Evolutionary conservation across 2,329 filamentous ascomycete species (phyloP), one percentile per base, ranked within the genome.

Genomic region (Tolypocladium sp.): DNA sequence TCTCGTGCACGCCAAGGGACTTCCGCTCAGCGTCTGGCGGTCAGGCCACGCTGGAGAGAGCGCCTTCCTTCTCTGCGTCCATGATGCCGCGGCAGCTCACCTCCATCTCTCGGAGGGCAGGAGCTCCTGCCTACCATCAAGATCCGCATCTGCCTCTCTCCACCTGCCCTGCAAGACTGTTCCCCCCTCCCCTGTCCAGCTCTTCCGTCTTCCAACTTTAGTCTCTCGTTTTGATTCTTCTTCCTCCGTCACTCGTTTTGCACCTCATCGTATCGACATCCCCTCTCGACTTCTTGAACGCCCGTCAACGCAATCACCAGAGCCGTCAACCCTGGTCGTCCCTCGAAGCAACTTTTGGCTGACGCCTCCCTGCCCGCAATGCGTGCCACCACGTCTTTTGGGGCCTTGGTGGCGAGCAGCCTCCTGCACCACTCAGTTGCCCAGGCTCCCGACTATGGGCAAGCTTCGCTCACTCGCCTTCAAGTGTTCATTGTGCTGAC

Each of bases 311-410:
- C 58, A 46, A 44, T 59, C 52, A 55, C 38, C 59, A 57, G 57
- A 57, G 55, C 57, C 41, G 54, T 57, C 44, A 25, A 17, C 20
- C 46, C 13, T 22, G 35, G 3, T 52, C 57, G 4, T 53, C n/a
- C 17, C 8, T 37, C 41, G 20, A 30, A 46, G 20, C 30, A 46
- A 4, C 55, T 22, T 15, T 46, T 13, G 40, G 27, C 53, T 52
- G 58, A 62, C 60, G 57, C 53, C 22, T 56, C 44, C 41, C 59
- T 57, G 57, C 57, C 55, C 65, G 71, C 63, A 65, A 79, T 79
- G 77, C 76, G 74, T 68, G 65, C 68, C 58, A 60, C 63, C 61
- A 65, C 69, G 54, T 68, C 72, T 60, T 61, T 78, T 60, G 67
- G 70, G 63, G 69, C 69, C 66, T 58, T 78, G 53, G 60, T 68